Evolutionary conservation across 2,329 filamentous ascomycete genomes (phyloP).

Genomic region (Grosmannia huntii): DNA sequence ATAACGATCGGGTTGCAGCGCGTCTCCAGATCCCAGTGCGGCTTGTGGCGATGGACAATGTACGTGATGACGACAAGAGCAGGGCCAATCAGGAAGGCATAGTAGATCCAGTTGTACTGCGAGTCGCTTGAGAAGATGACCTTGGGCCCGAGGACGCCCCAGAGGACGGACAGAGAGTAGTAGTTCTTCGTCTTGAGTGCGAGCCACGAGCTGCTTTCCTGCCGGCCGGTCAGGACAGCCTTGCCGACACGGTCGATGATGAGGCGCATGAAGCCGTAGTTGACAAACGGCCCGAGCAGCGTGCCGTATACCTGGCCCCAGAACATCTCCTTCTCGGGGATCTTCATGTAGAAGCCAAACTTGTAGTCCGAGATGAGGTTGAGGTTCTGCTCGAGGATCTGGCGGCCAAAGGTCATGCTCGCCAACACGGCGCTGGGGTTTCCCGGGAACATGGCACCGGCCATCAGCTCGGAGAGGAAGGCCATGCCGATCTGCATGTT

Average conservation of each 20-base stretch:
- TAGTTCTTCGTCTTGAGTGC: slow-evolving; percentile 19
- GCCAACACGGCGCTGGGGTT: slow-evolving; percentile 19
- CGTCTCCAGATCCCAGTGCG: slow-evolving; percentile 18
- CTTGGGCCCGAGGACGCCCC: slow-evolving; percentile 22
- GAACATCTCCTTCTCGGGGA: slow-evolving; percentile 23
- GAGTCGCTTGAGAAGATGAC: slow-evolving; percentile 15
- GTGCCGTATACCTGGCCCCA: slow-evolving; percentile 22
- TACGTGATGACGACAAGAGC: slow-evolving; percentile 14
- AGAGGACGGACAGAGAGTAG: slow-evolving; percentile 21
- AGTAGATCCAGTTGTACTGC: slow-evolving; percentile 18
- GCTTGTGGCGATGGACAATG: slow-evolving; percentile 15
- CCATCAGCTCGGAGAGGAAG: slow-evolving; percentile 33
- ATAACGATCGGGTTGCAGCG: slow-evolving; percentile 17
- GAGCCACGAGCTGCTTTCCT: slow-evolving; percentile 16
- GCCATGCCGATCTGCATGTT: slow-evolving; percentile 22
- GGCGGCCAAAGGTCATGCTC: slow-evolving; percentile 19
- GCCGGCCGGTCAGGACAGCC: slow-evolving; percentile 13
- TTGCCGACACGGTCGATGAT: slow-evolving; percentile 15
- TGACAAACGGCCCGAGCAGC: slow-evolving; percentile 19
- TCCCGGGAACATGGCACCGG: slow-evolving; percentile 31
- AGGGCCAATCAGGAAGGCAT: slow-evolving; percentile 18
- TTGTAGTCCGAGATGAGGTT: slow-evolving; percentile 22
- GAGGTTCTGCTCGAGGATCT: slow-evolving; percentile 21
- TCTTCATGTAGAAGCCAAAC: slow-evolving; percentile 26
- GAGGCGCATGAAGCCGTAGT: slow-evolving; percentile 19